Conservation (phyloP, 148 eudicot species). For the Fagopyrum homotropicum region DNA sequence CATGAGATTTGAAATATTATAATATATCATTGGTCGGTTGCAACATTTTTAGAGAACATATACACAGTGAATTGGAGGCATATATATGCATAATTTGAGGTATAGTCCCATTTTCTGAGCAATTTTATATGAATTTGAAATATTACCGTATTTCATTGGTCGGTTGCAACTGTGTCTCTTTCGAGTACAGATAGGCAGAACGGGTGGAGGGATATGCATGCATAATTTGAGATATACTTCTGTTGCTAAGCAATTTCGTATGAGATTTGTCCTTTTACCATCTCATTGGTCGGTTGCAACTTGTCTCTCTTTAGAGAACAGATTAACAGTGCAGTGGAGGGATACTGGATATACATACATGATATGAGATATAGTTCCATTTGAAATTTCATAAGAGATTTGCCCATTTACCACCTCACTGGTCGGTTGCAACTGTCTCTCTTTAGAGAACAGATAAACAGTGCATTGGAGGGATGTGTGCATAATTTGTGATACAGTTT, state of each 20-base stretch:
- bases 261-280: not conserved
- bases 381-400: not conserved
- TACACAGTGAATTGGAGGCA: too few species aligned
- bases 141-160: not conserved
- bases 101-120: too few species aligned
- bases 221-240: too few species aligned
- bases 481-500: not conserved
- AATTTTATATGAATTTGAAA: too few species aligned
- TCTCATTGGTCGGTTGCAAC: not conserved
- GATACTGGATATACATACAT: not conserved
- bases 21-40: too few species aligned
- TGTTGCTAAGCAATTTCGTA: not conserved
- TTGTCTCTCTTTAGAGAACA: not conserved
- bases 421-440: not conserved
- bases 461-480: not conserved
- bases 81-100: too few species aligned
- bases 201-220: too few species aligned
- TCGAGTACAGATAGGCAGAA: too few species aligned
- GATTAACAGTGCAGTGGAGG: not conserved
- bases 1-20: too few species aligned
- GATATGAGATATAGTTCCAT: not conserved
- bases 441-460: not conserved
- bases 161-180: too few species aligned
- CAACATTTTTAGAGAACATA: too few species aligned
- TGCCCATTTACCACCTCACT: not conserved